Base-by-base conservation (phyloP, 768 basidiomycete genomes). In the Dioszegia hungarica region DNA sequence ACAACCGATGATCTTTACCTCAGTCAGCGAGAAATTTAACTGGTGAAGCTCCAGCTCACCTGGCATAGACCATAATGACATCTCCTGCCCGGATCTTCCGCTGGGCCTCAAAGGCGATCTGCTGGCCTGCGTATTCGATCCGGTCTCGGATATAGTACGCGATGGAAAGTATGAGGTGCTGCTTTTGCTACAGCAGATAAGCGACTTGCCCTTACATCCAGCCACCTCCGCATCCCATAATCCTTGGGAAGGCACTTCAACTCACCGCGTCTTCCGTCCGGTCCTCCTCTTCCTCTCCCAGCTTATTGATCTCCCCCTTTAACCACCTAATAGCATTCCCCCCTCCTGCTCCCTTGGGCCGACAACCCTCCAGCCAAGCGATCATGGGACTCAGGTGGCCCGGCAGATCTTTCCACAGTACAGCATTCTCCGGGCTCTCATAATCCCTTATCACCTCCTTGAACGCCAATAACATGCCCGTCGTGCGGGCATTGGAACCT, bases 11-110 rank as follows among this genome's bases (percentile, higher is more conserved):
- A 97, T 75, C 93, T 94, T 56, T 43, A 19, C 29, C 17, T 51
- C 49, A 33, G 49, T 31, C 28, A 24, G 20, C 56, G 31, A 12
- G 12, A 27, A n/a, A 29, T 29, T 37, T 17, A 22, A 15, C n/a
- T n/a, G n/a, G n/a, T n/a, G 28, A 22, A 39, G 28, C 5, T n/a
- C 9, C n/a, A 5, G 62, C 70, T 59, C 61, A 90, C 91, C 91
- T 83, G 24, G 92, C 92, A 77, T 89, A 99, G 14, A 92, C 93
- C 39, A 99, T 79, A 50, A 99, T 85, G 29, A 89, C 86, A 77
- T 95, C 92, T 6, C 88, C 90, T 62, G 95, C 85, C 65, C 90
- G 89, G 70, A 99, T 97, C 79, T 98, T 98, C 68, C 86, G 88
- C 44, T 85, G 84, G 0, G 92, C 90, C 50, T 86, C 83, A 59